phyloP scores from a whole-genome alignment of 2,329 filamentous ascomycete genomes.

The Immersiporthe knoxdaviesiana region DNA sequence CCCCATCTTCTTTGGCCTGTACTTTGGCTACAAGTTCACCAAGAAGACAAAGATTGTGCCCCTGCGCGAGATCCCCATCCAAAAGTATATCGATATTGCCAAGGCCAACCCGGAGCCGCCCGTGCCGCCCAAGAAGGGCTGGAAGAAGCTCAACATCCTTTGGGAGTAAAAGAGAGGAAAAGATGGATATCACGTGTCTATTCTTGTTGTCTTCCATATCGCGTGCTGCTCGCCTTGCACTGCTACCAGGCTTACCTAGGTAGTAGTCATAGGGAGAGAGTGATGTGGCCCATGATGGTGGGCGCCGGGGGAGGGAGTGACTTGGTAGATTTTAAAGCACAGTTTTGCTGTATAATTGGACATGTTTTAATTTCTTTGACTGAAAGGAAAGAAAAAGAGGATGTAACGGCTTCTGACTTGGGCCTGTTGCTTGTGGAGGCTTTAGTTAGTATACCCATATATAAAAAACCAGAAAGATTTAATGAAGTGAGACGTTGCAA shows the following conservation, averaged over 20 bases:
- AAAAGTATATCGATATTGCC: slow-evolving; percentile 36
- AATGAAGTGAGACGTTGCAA: too few relatives aligned
- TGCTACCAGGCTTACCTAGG: neutral
- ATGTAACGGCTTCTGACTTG: neutral
- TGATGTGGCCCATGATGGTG: neutral
- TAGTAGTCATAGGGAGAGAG: neutral
- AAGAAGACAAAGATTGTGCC: slow-evolving; percentile 35
- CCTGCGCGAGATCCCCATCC: slow-evolving; percentile 34
- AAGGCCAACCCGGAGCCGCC: slow-evolving; percentile 34
- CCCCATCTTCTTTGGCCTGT: slow-evolving; percentile 35
- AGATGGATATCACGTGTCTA: neutral
- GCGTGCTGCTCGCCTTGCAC: neutral
- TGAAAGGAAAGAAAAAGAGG: neutral
- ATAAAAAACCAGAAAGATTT: too few relatives aligned
- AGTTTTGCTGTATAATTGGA: neutral
- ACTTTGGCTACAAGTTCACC: slow-evolving; percentile 35
- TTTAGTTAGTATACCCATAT: slow-evolving; percentile 4
- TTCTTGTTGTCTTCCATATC: neutral
- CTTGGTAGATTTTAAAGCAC: neutral
- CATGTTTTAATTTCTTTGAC: neutral
- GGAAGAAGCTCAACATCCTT: slow-evolving; percentile 36
- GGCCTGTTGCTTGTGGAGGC: neutral
- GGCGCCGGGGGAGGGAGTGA: too few relatives aligned
- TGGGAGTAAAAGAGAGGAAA: slow-evolving; percentile 28
- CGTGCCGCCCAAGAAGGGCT: slow-evolving; percentile 30